Evolutionary conservation across 345 rosid genomes (phyloP).

Genomic region (Eucalyptus caleyi): DNA sequence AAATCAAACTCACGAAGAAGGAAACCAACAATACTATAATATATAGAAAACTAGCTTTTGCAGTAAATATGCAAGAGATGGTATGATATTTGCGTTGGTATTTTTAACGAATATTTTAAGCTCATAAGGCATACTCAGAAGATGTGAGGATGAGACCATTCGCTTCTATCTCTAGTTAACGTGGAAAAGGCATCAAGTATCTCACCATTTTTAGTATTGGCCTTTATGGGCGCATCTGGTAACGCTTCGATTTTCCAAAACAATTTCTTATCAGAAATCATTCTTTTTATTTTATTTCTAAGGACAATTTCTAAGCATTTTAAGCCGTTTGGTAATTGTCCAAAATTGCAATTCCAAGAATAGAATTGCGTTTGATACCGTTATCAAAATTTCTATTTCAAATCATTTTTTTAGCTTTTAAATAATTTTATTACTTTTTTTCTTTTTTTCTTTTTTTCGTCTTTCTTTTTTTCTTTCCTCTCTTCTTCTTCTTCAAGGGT

Average conservation of each 20-base stretch:
- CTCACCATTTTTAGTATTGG: not conserved
- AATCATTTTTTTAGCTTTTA: too few species aligned
- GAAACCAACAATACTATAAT: not conserved
- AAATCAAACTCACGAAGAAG: not conserved
- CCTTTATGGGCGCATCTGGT: not conserved
- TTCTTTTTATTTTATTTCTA: too few species aligned
- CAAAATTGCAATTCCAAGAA: too few species aligned
- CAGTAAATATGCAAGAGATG: not conserved
- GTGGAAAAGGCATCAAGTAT: too few species aligned
- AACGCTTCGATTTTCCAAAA: too few species aligned
- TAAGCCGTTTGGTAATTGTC: fast-evolving
- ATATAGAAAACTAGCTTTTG: not conserved
- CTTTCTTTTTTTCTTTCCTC: fast-evolving
- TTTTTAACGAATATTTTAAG: not conserved
- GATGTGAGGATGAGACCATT: not conserved
- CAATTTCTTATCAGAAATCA: fast-evolving
- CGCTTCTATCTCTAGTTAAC: too few species aligned
- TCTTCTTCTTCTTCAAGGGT: too few species aligned
- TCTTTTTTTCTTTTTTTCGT: too few species aligned
- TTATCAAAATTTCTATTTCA: too few species aligned
- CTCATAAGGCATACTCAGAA: not conserved
- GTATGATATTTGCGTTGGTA: not conserved
- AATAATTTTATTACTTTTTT: too few species aligned
- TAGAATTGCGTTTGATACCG: too few species aligned
- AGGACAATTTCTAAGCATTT: too few species aligned